Conservation (phyloP, 2,329 filamentous ascomycete genomes). For the Exophiala bonariae region DNA sequence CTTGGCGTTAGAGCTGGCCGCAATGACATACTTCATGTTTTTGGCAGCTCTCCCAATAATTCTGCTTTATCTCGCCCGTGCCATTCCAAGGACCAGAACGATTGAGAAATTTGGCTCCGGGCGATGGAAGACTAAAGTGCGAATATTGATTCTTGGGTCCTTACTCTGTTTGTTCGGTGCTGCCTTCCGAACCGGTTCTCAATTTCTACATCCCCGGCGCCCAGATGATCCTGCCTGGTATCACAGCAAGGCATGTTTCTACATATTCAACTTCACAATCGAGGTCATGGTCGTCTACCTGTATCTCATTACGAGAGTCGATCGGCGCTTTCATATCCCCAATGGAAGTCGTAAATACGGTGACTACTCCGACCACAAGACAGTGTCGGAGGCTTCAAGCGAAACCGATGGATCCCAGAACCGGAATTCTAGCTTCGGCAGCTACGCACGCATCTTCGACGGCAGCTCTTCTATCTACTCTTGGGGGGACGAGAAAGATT, state of each 20-base stretch:
- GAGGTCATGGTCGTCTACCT: slow-evolving; percentile 69
- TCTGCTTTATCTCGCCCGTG: slow-evolving; percentile 49
- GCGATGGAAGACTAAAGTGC: slow-evolving; percentile 61
- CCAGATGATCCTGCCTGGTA: slow-evolving; percentile 64
- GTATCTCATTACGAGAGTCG: slow-evolving; percentile 68
- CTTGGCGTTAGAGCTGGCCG: slow-evolving; percentile 65
- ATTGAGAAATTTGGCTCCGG: slow-evolving; percentile 67
- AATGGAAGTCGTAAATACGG: slow-evolving; percentile 54
- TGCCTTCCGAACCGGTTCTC: slow-evolving; percentile 63
- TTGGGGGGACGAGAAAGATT: background rate
- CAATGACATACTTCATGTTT: slow-evolving; percentile 59
- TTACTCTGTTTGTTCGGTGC: slow-evolving; percentile 67
- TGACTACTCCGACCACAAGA: background rate
- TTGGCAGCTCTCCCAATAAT: slow-evolving; percentile 67
- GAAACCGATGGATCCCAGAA: background rate
- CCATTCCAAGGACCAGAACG: slow-evolving; percentile 44
- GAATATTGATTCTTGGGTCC: slow-evolving; percentile 63
- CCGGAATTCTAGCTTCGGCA: background rate
- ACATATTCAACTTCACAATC: slow-evolving; percentile 74
- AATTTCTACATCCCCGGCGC: slow-evolving; percentile 53
- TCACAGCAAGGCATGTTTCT: slow-evolving; percentile 70
- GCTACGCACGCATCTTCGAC: slow-evolving; percentile 4
- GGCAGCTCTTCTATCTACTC: slow-evolving; percentile 3
- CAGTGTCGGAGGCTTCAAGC: background rate
- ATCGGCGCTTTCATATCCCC: slow-evolving; percentile 73